A percentile compares a stretch with the other conserved stretches of the same genome.
phyloP scores from a whole-genome alignment of 805 yeast genomes.

The Cyberlindnera sargentensis region DNA sequence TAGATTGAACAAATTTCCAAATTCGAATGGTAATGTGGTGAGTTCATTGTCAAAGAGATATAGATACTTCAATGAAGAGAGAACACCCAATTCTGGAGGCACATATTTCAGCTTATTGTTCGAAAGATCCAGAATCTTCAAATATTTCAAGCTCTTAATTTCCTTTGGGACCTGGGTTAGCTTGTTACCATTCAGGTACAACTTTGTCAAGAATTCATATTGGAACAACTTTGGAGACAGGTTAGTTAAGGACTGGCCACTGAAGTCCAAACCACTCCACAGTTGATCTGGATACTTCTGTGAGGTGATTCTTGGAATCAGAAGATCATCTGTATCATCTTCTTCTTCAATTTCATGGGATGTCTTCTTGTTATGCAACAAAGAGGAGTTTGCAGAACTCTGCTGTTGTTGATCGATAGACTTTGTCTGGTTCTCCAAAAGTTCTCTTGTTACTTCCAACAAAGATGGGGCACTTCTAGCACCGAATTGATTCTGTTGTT shows the following conservation, averaged over 20 bases:
- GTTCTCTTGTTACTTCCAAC: neutral
- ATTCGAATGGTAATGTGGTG: conserved; percentile 67
- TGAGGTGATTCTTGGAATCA: conserved; percentile 56
- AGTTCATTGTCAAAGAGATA: conserved; percentile 85
- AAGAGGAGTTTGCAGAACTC: conserved; percentile 13
- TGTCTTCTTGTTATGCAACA: conserved; percentile 33
- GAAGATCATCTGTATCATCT: conserved; percentile 45
- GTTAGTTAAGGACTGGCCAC: conserved; percentile 77
- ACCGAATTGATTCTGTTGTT: neutral
- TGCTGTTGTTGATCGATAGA: conserved; percentile 5
- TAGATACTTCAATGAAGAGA: conserved; percentile 72
- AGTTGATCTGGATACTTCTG: conserved; percentile 55
- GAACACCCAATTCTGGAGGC: conserved; percentile 81
- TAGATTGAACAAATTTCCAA: conserved; percentile 79
- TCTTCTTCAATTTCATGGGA: conserved; percentile 30
- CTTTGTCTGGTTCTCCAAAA: neutral
- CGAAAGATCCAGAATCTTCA: conserved; percentile 81
- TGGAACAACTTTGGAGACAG: conserved; percentile 70
- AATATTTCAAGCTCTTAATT: conserved; percentile 59
- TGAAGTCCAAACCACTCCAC: conserved; percentile 91
- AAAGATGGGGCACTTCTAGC: neutral
- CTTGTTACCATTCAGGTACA: conserved; percentile 83
- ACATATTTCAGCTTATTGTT: conserved; percentile 62
- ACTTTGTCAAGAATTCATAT: conserved; percentile 77
- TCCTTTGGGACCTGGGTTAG: conserved; percentile 60